These are phyloP conservation scores for Globisporangium alternatum DNA, from an alignment of 352 stramenopile genomes.

Conservation along the genomic window DNA sequence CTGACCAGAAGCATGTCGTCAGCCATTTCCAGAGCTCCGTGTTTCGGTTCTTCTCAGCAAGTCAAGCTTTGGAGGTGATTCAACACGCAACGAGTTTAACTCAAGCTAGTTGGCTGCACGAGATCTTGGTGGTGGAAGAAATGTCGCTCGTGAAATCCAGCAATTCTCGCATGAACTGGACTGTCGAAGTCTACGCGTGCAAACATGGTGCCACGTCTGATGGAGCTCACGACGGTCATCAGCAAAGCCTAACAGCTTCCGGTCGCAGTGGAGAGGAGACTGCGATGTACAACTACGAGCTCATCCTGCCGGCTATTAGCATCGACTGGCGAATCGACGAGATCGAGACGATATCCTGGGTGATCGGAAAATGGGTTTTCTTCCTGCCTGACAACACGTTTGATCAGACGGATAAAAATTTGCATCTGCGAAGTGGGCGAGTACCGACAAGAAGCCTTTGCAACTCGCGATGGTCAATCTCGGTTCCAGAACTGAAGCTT, in stretches of 20 bases:
- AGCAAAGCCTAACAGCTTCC: constrained; percentile 19
- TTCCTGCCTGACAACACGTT: constrained; percentile 47
- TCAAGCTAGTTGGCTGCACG: constrained; percentile 27
- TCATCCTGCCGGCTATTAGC: constrained; percentile 40
- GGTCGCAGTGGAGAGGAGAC: constrained; percentile 28
- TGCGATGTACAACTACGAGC: constrained; percentile 71
- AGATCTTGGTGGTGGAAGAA: constrained; percentile 38
- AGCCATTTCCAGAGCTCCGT: constrained; percentile 30
- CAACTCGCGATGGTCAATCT: constrained; percentile 27
- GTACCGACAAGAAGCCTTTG: constrained; percentile 28
- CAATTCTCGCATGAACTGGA: constrained; percentile 51
- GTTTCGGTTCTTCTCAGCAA: constrained; percentile 38
- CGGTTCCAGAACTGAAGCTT: constrained; percentile 30
- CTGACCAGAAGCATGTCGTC: constrained; percentile 30
- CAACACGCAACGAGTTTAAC: constrained; percentile 27
- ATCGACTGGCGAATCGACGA: constrained; percentile 54
- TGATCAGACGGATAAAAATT: constrained; percentile 23
- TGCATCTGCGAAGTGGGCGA: constrained; percentile 26
- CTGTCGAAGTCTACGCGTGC: constrained; percentile 41
- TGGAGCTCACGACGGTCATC: constrained; percentile 16
- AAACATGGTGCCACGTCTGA: constrained; percentile 21
- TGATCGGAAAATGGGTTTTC: constrained; percentile 76
- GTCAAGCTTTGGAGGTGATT: constrained; percentile 25
- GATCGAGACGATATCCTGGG: constrained; percentile 63
- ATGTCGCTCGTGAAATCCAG: constrained; percentile 40